Conservation (phyloP, 192 early-diverging fungal species). For the Coemansia sp. region DNA sequence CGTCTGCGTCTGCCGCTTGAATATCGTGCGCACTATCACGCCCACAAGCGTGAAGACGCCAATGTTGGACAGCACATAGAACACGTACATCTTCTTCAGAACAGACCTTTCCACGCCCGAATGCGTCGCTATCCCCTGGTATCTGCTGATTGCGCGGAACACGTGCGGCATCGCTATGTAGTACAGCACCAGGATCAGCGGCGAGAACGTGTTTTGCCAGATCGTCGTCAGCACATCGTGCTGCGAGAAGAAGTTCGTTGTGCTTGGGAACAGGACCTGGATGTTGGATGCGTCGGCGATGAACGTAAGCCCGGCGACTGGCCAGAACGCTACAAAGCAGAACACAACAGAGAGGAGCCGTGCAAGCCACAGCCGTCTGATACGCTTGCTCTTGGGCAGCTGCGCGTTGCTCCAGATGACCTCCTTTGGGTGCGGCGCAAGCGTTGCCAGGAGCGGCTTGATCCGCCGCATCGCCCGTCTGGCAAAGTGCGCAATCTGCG, state of each 20-base stretch:
- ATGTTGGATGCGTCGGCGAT: slow-evolving; percentile 62
- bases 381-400: slow-evolving; percentile 55
- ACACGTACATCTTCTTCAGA: slow-evolving; percentile 70
- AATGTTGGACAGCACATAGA: slow-evolving; percentile 71
- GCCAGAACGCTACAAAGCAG: slow-evolving; percentile 69
- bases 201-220: slow-evolving; percentile 65
- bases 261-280: slow-evolving; percentile 55
- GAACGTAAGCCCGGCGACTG: slow-evolving; percentile 62
- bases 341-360: slow-evolving; percentile 56
- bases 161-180: slow-evolving; percentile 66
- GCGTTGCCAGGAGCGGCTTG: slow-evolving; percentile 16
- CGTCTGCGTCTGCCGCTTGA: slow-evolving; percentile 31
- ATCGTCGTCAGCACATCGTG: slow-evolving; percentile 60
- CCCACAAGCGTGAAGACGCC: slow-evolving; percentile 61
- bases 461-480: slow-evolving; percentile 31
- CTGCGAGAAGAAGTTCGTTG: slow-evolving; percentile 47
- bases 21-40: slow-evolving; percentile 39
- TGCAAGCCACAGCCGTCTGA: slow-evolving; percentile 38
- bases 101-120: slow-evolving; percentile 70
- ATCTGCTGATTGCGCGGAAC: slow-evolving; percentile 61
- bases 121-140: slow-evolving; percentile 71
- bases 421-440: slow-evolving; percentile 74
- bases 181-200: slow-evolving; percentile 65
- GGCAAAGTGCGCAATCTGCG: slow-evolving; percentile 52
- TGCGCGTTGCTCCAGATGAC: slow-evolving; percentile 74